Evolutionary conservation across 257 asterid genomes (phyloP), one percentile per base, ranked within the genome.

Genomic region (Capsicum chinense): DNA sequence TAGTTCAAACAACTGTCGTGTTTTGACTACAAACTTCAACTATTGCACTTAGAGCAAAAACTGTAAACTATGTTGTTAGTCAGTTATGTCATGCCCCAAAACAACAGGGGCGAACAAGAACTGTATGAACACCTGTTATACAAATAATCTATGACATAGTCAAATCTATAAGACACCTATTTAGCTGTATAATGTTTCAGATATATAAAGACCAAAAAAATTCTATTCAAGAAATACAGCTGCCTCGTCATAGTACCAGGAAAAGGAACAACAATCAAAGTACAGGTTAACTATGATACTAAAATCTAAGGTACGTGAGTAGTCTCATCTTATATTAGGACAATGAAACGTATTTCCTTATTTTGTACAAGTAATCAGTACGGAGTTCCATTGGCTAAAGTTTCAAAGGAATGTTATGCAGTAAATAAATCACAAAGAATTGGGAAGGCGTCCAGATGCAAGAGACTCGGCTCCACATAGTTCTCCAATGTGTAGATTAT

Each of bases 1-100:
- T 11, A 0, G 19, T 48, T 26, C 80, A 74, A 19, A 74, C 2
- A 74, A 19, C 80, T 6, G 44, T 74, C 12, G 12, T 19, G 60
- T 54, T 21, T 74, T 21, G 44, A 19, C 19, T 50, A 74, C 79
- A 83, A 67, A 80, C 76, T 16, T 58, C 21, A 84, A 60, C 4
- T 59, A 85, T 66, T 44, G 54, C 56, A 83, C 71, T 83, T 86
- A 8, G 63, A 83, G 60, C 73, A 86, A 71, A 48, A 62, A 73
- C 56, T 68, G 78, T 39, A 47, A 80, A 59, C 59, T 70, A 15
- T 80, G 59, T 60, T 0, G 3, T 42, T 6, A 74, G 16, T 50
- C 60, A 0, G 7, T 74, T 4, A 39, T 39, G 44, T 4, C 4
- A 4, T 2, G 44, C 44, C 44, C 44, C 3, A 39, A 39, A 39